phyloP scores from a whole-genome alignment of 371 early-diverging fungal genomes.

The Mortierella sp. region DNA sequence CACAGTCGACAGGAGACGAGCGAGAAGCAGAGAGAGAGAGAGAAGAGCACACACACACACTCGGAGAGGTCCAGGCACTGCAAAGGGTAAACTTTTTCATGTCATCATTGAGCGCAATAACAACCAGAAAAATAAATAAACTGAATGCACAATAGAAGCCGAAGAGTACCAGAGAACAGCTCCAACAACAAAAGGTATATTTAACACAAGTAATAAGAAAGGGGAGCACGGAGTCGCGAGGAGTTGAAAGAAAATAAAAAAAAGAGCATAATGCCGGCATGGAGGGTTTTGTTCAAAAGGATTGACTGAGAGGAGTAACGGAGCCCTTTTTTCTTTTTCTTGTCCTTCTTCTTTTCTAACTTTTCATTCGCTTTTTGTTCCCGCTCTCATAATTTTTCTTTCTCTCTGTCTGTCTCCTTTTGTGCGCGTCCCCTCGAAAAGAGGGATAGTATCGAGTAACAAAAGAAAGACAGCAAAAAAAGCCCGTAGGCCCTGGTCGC shows the following conservation, averaged over 20 bases:
- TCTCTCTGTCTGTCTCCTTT: background rate
- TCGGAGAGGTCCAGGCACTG: background rate
- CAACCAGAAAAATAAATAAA: background rate
- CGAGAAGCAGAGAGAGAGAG: background rate
- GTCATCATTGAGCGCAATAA: background rate
- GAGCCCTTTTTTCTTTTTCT: background rate
- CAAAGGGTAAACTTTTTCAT: background rate
- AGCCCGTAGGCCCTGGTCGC: background rate
- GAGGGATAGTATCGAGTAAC: background rate
- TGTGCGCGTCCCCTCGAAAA: background rate
- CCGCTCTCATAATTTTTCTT: background rate
- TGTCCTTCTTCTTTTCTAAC: too few relatives aligned
- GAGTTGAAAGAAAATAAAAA: slow-evolving; percentile 1
- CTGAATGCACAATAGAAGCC: background rate
- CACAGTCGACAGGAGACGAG: background rate
- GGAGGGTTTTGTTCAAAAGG: background rate
- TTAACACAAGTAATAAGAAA: background rate
- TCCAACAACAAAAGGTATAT: background rate
- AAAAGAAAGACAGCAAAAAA: background rate
- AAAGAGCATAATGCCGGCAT: background rate
- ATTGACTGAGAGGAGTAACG: background rate
- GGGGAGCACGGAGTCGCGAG: slow-evolving; percentile 4
- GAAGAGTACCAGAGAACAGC: background rate
- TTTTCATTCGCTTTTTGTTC: background rate
- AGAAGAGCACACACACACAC: background rate